Evolutionary conservation across 805 yeast species (phyloP).

Genomic region (Dipodascopsis uninucleata): DNA sequence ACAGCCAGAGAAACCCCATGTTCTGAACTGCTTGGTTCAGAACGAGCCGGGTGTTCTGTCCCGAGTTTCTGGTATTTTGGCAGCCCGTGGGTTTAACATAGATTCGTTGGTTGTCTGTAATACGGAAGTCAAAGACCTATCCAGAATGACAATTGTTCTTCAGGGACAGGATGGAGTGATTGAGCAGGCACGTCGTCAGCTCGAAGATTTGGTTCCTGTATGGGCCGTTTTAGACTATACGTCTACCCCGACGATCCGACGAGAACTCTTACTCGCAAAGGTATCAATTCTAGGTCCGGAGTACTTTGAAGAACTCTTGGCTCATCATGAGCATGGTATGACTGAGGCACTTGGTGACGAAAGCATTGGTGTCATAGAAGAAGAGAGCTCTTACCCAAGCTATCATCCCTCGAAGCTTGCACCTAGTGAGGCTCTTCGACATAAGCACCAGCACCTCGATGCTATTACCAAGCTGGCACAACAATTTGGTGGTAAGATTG

Average conservation of each 20-base stretch:
- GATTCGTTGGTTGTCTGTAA: conserved; percentile 95
- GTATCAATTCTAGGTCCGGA: conserved; percentile 96
- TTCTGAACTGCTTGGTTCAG: conserved; percentile 93
- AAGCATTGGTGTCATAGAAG: conserved; percentile 31
- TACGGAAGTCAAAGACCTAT: conserved; percentile 91
- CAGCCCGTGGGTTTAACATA: conserved; percentile 97
- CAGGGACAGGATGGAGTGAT: conserved; percentile 93
- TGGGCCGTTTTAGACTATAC: conserved; percentile 96
- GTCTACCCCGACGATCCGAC: conserved; percentile 78
- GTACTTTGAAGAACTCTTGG: conserved; percentile 89
- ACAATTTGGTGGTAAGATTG: conserved; percentile 89
- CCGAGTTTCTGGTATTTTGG: conserved; percentile 88
- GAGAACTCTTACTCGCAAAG: conserved; percentile 89
- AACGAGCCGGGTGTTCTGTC: conserved; percentile 98
- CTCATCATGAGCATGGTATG: conserved; percentile 60
- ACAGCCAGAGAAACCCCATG: conserved; percentile 76
- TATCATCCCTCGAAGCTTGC: conserved; percentile 88
- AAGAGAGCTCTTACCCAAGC: conserved; percentile 7
- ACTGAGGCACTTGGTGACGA: conserved; percentile 34
- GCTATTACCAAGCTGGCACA: conserved; percentile 75
- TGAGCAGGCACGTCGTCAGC: conserved; percentile 97
- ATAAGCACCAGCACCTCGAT: conserved; percentile 83
- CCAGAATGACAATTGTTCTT: conserved; percentile 94
- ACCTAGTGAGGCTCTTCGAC: conserved; percentile 88
- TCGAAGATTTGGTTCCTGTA: conserved; percentile 96